These are phyloP conservation scores for Atkinsonella hypoxylon DNA, from an alignment of 2,329 filamentous ascomycete species.

Conservation along the genomic window DNA sequence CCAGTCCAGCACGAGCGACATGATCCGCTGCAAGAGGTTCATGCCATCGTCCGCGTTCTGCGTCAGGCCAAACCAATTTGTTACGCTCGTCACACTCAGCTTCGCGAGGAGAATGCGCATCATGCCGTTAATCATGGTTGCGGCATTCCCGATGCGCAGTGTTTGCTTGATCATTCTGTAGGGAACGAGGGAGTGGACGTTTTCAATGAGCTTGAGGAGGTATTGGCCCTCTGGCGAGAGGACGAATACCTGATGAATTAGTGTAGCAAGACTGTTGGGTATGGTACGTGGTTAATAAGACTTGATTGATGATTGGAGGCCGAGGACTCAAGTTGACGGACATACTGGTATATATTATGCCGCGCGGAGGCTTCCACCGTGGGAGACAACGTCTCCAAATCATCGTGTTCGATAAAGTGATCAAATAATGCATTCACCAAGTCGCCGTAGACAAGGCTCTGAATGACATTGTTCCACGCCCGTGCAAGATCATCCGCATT, in stretches of 20 bases:
- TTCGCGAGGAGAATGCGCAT: conserved; percentile 65
- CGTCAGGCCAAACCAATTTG: conserved; percentile 69
- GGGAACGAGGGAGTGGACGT: conserved; percentile 57
- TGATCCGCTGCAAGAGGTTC: conserved; percentile 69
- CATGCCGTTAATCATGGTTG: conserved; percentile 70
- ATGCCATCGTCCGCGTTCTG: conserved; percentile 63
- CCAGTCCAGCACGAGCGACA: conserved; percentile 61
- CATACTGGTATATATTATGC: conserved; percentile 57
- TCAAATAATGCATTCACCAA: conserved; percentile 54
- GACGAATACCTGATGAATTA: conserved; percentile 62
- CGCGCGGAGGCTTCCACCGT: conserved; percentile 53
- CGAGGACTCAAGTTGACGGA: conserved; percentile 17
- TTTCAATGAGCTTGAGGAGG: conserved; percentile 57
- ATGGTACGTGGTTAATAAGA: background rate
- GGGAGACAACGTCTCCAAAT: conserved; percentile 51
- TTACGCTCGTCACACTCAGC: conserved; percentile 58
- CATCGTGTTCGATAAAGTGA: conserved; percentile 45
- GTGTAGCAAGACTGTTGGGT: conserved; percentile 49
- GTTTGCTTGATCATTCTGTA: conserved; percentile 64
- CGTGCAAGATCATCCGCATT: conserved; percentile 47
- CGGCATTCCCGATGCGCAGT: conserved; percentile 64
- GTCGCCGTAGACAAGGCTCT: conserved; percentile 55
- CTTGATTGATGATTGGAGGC: background rate
- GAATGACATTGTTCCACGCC: conserved; percentile 56
- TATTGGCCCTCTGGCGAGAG: conserved; percentile 66